Evolutionary conservation across 2,329 filamentous ascomycete genomes (phyloP), one percentile per base, ranked within the genome.

Genomic region (Sporothrix humicola): DNA sequence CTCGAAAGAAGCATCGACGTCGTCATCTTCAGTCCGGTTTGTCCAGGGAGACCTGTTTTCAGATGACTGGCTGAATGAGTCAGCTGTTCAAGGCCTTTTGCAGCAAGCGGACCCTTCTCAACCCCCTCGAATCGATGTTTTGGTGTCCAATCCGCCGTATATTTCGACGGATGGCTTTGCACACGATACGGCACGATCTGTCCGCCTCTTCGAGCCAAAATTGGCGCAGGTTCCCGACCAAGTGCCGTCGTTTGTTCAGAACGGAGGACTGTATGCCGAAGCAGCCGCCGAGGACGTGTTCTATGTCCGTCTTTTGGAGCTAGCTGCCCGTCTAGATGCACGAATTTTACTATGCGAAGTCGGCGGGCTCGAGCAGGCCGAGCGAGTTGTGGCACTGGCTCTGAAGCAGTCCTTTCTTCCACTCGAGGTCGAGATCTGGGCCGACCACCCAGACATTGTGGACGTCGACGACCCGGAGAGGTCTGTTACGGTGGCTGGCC

Each of bases 91-190:
- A 15, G 26, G 23, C 6, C 58, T 44, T 2, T 15, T 17, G 12
- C 23, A 6, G 15, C 52, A 15, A 59, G 10, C 68, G 12, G 26
- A 46, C 3, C 0, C 2, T 12, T 26, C 42, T 3, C 42, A 26
- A 20, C 20, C 8, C 42, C 17, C 9, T 17, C 20, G 46, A 71
- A 87, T 80, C 78, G 90, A 97, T 75, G 82, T 98, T 3, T 82
- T 99, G 1, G 88, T 96, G 50, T 92, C 92, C 1, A 99, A 99
- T 79, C 96, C 96, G 17, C 96, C 96, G 0, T 98, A 98, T 80
- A 91, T 98, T 69, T 97, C 94, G 1, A 83, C 85, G 0, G 77
- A 80, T 54, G 88, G 87, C 8, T 94, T 93, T 78, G 82, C 85
- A 54, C 86, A 82, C 54, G 88, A 88, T 20, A 94, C 92, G 0